phyloP scores from a whole-genome alignment of 1,284 basidiomycete genomes.

The Ganoderma boninense region DNA sequence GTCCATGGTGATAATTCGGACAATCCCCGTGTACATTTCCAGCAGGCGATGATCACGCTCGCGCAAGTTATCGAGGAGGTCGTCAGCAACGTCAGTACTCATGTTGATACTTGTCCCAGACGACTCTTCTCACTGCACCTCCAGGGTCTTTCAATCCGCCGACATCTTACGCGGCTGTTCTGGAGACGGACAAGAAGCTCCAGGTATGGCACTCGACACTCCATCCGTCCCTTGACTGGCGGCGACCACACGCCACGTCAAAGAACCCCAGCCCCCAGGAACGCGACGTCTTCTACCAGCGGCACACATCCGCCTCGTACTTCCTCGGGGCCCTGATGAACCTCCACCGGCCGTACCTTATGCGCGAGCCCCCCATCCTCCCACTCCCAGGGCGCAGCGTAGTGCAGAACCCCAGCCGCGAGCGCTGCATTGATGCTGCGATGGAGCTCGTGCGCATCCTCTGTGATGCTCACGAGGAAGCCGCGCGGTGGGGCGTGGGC shows the following conservation, averaged over 20 bases:
- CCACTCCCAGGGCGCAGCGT: slow-evolving; percentile 22
- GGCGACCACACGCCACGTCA: slow-evolving; percentile 15
- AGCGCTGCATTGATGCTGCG: slow-evolving; percentile 40
- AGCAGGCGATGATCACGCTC: slow-evolving; percentile 48
- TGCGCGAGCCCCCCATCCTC: slow-evolving; percentile 36
- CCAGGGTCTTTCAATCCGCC: slow-evolving; percentile 50
- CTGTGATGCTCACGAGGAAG: slow-evolving; percentile 32
- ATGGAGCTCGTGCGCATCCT: slow-evolving; percentile 38
- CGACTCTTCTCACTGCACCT: neutral
- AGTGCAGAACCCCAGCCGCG: slow-evolving; percentile 36
- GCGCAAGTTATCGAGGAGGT: slow-evolving; percentile 51
- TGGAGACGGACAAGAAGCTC: slow-evolving; percentile 52
- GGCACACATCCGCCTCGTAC: slow-evolving; percentile 36
- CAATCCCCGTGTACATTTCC: slow-evolving; percentile 47
- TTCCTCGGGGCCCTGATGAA: slow-evolving; percentile 41
- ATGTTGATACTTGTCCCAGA: neutral
- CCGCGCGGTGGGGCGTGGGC: slow-evolving; percentile 14
- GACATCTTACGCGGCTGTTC: slow-evolving; percentile 47
- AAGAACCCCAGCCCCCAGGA: slow-evolving; percentile 23
- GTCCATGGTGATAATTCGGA: slow-evolving; percentile 46
- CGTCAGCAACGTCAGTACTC: slow-evolving; percentile 47
- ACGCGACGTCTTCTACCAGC: slow-evolving; percentile 34
- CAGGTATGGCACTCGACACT: slow-evolving; percentile 53
- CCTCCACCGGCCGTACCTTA: slow-evolving; percentile 40
- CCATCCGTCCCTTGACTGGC: slow-evolving; percentile 40